Base-by-base conservation (phyloP, 768 basidiomycete species). In the Asterophora lycoperdoides region DNA sequence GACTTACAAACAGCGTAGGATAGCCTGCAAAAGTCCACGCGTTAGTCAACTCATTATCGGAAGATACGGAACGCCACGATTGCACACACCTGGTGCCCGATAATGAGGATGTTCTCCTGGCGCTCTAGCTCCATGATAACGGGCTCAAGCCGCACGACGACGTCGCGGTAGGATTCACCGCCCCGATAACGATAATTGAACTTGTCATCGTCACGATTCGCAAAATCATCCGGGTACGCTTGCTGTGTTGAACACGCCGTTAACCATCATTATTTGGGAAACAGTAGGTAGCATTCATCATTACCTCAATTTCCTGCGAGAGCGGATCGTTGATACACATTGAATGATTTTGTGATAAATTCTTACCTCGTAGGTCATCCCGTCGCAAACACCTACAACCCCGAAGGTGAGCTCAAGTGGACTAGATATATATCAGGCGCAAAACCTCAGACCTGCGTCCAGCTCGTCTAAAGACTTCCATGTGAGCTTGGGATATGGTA, bases 381-480 rank as follows among this genome's bases (percentile, higher is more conserved):
- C 96, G 67, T 99, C 96, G 61, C 96, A 99, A 29, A 99, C 96
- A 19, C 96, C 73, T 75, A 14, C 10, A 10, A 4, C 20, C 23
- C 13, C 17, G 28, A 36, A 23, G 23, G 23, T 23, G 23, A 23
- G 23, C 6, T 23, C 1, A 14, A 37, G 32, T 14, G 15, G 14
- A 30, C n/a, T 34, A 6, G 35, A 29, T 29, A 20, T 13, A 30
- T 11, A 19, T 35, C 4, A 1, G 18, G 14, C 28, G n/a, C 17
- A 28, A 9, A 13, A 6, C n/a, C 13, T 5, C 65, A n/a, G 50
- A 69, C 73, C 96, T 7, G 96, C 96, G 65, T 99, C 96, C 19
- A 99, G 76, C 67, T 99, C 96, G 60, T 99, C 96, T 44, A 99
- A 70, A 1, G 92, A 93, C 66, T 99, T 99, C 96, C 96, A 99